Evolutionary conservation across 495 filamentous ascomycete species (phyloP).

Genomic region (Aspergillus ostianus): DNA sequence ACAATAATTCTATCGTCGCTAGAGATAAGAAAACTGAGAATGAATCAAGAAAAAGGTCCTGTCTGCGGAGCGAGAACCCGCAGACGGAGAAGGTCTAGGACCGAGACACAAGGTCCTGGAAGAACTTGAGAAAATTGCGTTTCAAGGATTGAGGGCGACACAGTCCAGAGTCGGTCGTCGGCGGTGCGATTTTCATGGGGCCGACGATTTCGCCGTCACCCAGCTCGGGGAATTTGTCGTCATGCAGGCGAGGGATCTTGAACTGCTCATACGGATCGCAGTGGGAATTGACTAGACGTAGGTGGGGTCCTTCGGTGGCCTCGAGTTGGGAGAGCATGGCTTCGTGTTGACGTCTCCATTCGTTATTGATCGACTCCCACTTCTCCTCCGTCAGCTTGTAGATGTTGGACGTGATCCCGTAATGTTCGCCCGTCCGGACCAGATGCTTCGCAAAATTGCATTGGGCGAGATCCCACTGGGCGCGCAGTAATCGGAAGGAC

Average conservation of each 20-base stretch:
- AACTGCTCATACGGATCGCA: conserved; percentile 45
- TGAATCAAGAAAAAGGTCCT: neutral
- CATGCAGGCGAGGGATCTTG: conserved; percentile 61
- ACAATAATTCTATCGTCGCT: conserved; percentile 16
- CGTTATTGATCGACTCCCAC: conserved; percentile 72
- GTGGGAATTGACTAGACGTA: conserved; percentile 45
- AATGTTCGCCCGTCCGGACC: conserved; percentile 81
- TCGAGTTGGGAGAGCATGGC: conserved; percentile 51
- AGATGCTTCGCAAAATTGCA: conserved; percentile 82
- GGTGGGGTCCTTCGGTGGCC: conserved; percentile 30
- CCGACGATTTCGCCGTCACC: conserved; percentile 91
- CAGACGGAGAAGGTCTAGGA: conserved; percentile 17
- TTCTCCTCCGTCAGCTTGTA: conserved; percentile 80
- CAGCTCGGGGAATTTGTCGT: conserved; percentile 81
- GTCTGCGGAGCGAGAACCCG: neutral
- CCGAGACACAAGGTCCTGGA: conserved; percentile 43
- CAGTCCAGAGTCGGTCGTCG: conserved; percentile 26
- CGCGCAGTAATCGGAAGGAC: conserved; percentile 64
- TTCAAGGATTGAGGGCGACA: conserved; percentile 37
- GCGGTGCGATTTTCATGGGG: conserved; percentile 67
- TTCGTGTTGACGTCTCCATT: conserved; percentile 68
- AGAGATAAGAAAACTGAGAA: neutral
- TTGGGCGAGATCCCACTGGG: conserved; percentile 77
- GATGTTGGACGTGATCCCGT: conserved; percentile 78
- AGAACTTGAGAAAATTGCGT: conserved; percentile 47